Conservation (phyloP, 345 rosid genomes). For the Gossypium raimondii region DNA sequence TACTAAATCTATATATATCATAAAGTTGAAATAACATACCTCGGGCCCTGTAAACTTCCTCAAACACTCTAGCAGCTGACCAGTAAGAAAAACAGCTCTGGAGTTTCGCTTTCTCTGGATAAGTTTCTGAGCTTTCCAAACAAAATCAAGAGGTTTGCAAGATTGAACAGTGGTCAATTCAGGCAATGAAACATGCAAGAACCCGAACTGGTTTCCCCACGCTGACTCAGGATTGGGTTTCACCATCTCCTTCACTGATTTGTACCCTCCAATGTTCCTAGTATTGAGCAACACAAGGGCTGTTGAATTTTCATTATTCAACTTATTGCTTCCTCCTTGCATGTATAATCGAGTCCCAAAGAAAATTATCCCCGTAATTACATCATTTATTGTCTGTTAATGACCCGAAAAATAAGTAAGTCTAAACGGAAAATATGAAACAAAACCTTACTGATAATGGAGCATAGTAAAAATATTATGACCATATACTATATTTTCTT, state of each 20-base stretch:
- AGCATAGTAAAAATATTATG: no score
- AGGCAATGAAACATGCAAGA: constrained; percentile 37
- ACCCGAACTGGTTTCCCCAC: constrained; percentile 50
- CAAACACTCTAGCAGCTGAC: constrained; percentile 28
- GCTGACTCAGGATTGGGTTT: constrained; percentile 33
- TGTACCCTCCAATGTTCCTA: constrained; percentile 36
- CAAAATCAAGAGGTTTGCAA: constrained; percentile 31
- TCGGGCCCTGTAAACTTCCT: constrained; percentile 39
- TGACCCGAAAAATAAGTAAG: neutral
- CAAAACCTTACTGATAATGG: no score
- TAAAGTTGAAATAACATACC: constrained; percentile 18
- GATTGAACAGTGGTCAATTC: constrained; percentile 1
- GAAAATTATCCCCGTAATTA: constrained; percentile 44
- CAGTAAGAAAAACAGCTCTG: constrained; percentile 33
- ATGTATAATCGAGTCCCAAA: constrained; percentile 44
- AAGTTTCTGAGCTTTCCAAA: constrained; percentile 26
- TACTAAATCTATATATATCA: no score
- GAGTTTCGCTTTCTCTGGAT: constrained; percentile 37
- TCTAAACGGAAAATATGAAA: no score
- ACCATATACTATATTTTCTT: no score
- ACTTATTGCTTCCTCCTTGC: constrained; percentile 19
- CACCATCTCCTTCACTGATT: constrained; percentile 44
- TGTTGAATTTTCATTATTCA: constrained; percentile 24
- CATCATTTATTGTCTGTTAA: constrained; percentile 49
- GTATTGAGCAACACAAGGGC: constrained; percentile 53